Evolutionary conservation across 1,284 basidiomycete species (phyloP).

Genomic region (Schizophyllum commune): DNA sequence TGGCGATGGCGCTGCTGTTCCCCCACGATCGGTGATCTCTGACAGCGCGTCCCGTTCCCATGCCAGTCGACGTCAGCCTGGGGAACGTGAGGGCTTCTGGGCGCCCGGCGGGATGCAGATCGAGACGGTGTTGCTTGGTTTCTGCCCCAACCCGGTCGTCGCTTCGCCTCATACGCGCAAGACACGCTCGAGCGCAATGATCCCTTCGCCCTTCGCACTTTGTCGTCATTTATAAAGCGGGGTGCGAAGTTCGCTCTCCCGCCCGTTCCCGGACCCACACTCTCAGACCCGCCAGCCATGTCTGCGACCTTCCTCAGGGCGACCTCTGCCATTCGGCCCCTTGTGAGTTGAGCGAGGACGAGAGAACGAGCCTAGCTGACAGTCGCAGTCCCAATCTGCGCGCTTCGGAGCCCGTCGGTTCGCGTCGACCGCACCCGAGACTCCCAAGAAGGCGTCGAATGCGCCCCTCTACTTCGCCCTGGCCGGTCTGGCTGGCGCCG

Average conservation of each 20-base stretch:
- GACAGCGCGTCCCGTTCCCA: too few species aligned
- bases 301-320: background rate
- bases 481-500: constrained; percentile 23
- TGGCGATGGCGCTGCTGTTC: too few species aligned
- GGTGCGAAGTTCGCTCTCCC: too few species aligned
- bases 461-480: constrained; percentile 35
- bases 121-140: background rate
- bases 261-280: background rate
- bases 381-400: background rate
- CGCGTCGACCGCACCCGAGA: constrained; percentile 30
- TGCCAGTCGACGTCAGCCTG: too few species aligned
- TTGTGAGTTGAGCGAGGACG: background rate
- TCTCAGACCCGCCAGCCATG: background rate
- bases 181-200: too few species aligned
- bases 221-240: background rate
- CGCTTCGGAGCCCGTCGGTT: constrained; percentile 28
- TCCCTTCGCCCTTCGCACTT: background rate
- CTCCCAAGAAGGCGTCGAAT: constrained; percentile 37
- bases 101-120: background rate
- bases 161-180: too few species aligned
- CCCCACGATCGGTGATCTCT: too few species aligned
- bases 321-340: background rate
- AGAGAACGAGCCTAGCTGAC: background rate
- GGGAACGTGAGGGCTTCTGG: background rate
- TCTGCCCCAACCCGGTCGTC: background rate